Conservation (phyloP, 2,329 filamentous ascomycete species). For the Chrysoporthe puriensis region DNA sequence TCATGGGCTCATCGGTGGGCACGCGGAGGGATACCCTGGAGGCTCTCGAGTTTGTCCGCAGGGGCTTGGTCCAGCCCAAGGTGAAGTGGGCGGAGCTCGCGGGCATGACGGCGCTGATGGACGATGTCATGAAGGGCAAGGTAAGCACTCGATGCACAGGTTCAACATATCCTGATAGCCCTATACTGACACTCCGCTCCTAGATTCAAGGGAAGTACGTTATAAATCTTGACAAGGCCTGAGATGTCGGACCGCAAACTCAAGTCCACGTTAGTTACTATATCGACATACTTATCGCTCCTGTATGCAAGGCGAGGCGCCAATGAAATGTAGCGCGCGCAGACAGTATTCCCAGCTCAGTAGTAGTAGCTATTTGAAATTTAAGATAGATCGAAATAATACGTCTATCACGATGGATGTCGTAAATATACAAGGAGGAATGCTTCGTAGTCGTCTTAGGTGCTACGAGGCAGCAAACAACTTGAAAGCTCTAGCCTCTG, state of each 20-base stretch:
- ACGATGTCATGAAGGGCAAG: slow-evolving; percentile 27
- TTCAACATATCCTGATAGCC: fast-evolving
- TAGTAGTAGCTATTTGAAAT: not conserved
- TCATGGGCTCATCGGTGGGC: slow-evolving; percentile 43
- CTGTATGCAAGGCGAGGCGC: not conserved
- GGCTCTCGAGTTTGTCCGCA: slow-evolving; percentile 44
- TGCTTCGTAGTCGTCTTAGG: too few species aligned
- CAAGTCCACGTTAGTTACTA: not conserved
- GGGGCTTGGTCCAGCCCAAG: slow-evolving; percentile 39
- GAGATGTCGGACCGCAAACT: not conserved
- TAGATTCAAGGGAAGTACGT: slow-evolving; percentile 28
- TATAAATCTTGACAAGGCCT: slow-evolving; percentile 22
- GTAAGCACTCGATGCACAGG: not conserved
- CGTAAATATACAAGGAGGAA: too few species aligned
- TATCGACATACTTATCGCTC: not conserved
- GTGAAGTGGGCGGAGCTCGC: slow-evolving; percentile 34
- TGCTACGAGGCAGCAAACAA: too few species aligned
- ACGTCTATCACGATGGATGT: too few species aligned
- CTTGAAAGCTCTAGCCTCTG: too few species aligned
- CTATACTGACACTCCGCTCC: not conserved
- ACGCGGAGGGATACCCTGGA: slow-evolving; percentile 44
- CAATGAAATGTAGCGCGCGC: not conserved
- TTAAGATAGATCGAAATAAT: not conserved
- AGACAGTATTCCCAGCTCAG: too few species aligned
- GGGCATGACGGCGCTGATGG: slow-evolving; percentile 32